A percentile compares a stretch with the other conserved stretches of the same genome.
Evolutionary conservation across 768 basidiomycete genomes (phyloP).

Genomic region (Lactarius deliciosus): DNA sequence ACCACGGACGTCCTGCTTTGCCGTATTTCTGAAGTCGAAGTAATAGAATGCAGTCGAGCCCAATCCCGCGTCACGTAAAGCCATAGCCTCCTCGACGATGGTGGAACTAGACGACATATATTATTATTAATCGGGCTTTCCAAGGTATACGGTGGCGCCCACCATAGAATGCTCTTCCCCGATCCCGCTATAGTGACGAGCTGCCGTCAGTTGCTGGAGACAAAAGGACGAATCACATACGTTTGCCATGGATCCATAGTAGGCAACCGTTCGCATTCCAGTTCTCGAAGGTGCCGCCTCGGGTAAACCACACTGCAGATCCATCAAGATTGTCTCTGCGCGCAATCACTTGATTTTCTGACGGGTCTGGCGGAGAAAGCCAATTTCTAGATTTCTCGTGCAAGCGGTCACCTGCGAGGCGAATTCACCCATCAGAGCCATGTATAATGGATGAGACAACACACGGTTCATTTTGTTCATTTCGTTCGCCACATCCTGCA

Average conservation of each 20-base stretch:
- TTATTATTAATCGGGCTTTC: neutral
- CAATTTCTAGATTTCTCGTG: neutral
- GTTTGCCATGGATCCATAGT: slow-evolving; percentile 9
- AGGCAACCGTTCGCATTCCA: slow-evolving; percentile 2
- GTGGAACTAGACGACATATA: neutral
- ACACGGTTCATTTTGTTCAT: slow-evolving; percentile 10
- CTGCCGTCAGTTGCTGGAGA: neutral
- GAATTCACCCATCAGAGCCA: neutral
- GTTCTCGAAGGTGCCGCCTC: neutral
- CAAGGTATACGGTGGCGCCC: neutral
- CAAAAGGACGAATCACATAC: neutral
- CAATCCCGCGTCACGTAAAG: neutral
- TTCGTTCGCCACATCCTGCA: neutral
- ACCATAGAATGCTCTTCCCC: slow-evolving; percentile 14
- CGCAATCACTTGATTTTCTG: slow-evolving; percentile 7
- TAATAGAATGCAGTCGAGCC: neutral
- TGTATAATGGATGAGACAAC: neutral
- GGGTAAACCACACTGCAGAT: slow-evolving; percentile 1
- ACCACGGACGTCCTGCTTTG: slow-evolving; percentile 7
- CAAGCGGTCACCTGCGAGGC: neutral
- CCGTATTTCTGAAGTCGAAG: slow-evolving; percentile 2
- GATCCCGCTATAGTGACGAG: neutral
- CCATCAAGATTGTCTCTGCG: neutral
- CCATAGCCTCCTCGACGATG: neutral
- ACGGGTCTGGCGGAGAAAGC: slow-evolving; percentile 12